Conservation (phyloP, 495 filamentous ascomycete genomes). For the Xylaria telfairii region DNA sequence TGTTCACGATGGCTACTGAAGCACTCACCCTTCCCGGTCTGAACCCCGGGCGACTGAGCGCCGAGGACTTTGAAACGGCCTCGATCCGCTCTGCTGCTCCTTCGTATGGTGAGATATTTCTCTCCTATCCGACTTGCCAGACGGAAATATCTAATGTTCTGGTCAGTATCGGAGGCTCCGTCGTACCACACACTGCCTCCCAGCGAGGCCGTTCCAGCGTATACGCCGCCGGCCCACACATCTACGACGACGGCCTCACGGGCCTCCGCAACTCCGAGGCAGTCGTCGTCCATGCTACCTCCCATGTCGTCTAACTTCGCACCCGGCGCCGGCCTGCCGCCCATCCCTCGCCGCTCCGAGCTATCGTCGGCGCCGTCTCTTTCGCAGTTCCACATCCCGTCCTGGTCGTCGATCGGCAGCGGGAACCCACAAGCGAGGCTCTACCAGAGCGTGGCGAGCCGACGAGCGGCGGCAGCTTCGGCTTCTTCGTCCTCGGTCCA, state of each 20-base stretch:
- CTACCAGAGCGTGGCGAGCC: slow-evolving; percentile 56
- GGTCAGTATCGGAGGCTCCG: slow-evolving; percentile 53
- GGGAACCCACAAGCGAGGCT: slow-evolving; percentile 54
- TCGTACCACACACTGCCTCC: slow-evolving; percentile 50
- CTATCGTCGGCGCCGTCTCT: slow-evolving; percentile 38
- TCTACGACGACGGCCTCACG: slow-evolving; percentile 24
- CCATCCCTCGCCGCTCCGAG: slow-evolving; percentile 41
- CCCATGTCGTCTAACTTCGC: slow-evolving; percentile 35
- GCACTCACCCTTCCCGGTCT: slow-evolving; percentile 36
- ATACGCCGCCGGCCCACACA: slow-evolving; percentile 44
- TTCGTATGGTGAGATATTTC: slow-evolving; percentile 53
- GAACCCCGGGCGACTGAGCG: slow-evolving; percentile 40
- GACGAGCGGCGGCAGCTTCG: slow-evolving; percentile 47
- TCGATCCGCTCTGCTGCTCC: slow-evolving; percentile 59
- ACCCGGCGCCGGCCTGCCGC: slow-evolving; percentile 44
- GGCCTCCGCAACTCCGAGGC: slow-evolving; percentile 19
- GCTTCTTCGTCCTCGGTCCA: background rate
- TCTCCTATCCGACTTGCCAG: background rate
- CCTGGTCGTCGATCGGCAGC: slow-evolving; percentile 46
- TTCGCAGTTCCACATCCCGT: slow-evolving; percentile 50
- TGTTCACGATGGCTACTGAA: slow-evolving; percentile 37
- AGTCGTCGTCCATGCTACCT: slow-evolving; percentile 32
- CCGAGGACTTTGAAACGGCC: slow-evolving; percentile 59
- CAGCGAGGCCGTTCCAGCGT: slow-evolving; percentile 50
- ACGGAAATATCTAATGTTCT: slow-evolving; percentile 24